These are phyloP conservation scores for Podospora pseudopauciseta DNA, from an alignment of 495 filamentous ascomycete genomes.

Conservation along the genomic window DNA sequence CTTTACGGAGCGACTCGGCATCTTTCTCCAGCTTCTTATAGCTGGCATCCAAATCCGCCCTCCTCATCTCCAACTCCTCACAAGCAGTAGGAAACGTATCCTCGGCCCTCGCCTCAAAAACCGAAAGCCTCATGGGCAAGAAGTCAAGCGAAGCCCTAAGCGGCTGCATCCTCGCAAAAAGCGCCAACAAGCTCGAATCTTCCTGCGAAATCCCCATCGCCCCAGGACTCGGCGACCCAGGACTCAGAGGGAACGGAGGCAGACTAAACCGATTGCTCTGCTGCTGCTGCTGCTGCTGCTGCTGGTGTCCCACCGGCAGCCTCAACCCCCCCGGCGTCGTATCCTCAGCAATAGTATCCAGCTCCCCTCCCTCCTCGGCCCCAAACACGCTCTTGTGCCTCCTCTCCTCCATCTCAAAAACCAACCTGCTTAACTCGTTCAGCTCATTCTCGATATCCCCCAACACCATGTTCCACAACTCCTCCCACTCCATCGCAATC, in stretches of 20 bases:
- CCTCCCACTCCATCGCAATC: conserved; percentile 97
- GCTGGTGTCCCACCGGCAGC: conserved; percentile 20
- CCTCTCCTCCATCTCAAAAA: conserved; percentile 96
- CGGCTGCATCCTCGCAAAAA: conserved; percentile 94
- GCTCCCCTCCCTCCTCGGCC: conserved; percentile 58
- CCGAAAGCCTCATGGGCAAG: conserved; percentile 88
- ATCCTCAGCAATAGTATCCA: conserved; percentile 93
- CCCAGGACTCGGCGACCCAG: conserved; percentile 54
- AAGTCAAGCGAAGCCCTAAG: conserved; percentile 91
- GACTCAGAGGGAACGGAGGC: conserved; percentile 52
- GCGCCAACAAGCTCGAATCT: conserved; percentile 73
- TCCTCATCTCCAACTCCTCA: conserved; percentile 74
- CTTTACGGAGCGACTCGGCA: conserved; percentile 78
- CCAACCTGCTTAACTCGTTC: conserved; percentile 72
- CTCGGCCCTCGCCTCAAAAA: conserved; percentile 74
- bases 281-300: no score
- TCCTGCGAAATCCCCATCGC: conserved; percentile 64
- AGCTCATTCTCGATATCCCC: conserved; percentile 91
- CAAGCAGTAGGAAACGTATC: conserved; percentile 81
- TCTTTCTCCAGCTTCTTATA: conserved; percentile 83
- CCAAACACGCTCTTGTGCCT: conserved; percentile 68
- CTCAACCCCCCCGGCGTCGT: conserved; percentile 56
- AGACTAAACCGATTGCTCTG: conserved; percentile 64
- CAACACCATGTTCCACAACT: conserved; percentile 88
- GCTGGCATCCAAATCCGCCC: conserved; percentile 64